Conservation (phyloP, 805 yeast genomes). For the Candida michaelii region DNA sequence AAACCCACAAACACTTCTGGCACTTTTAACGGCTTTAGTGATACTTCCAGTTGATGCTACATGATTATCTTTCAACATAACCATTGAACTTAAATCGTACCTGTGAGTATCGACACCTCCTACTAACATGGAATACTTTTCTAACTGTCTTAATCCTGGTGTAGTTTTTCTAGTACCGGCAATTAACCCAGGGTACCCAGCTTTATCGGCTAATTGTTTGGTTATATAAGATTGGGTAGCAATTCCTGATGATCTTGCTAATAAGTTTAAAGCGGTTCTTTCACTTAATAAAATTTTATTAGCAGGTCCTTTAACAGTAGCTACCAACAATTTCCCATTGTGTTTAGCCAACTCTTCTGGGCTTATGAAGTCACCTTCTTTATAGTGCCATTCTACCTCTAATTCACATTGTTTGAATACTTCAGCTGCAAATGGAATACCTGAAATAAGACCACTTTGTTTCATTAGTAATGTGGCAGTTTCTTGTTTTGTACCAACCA, state of each 20-base stretch:
- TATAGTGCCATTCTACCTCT: conserved; percentile 65
- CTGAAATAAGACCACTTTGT: conserved; percentile 75
- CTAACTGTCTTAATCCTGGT: conserved; percentile 86
- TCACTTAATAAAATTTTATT: conserved; percentile 79
- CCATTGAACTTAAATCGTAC: conserved; percentile 89
- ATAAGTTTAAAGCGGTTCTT: conserved; percentile 77
- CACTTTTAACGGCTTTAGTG: conserved; percentile 74
- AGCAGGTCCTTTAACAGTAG: conserved; percentile 77
- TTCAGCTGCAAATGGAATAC: conserved; percentile 87
- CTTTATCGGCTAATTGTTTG: conserved; percentile 56
- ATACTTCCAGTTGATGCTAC: conserved; percentile 92
- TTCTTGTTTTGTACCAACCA: conserved; percentile 76
- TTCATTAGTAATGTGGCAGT: conserved; percentile 81
- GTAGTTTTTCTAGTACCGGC: conserved; percentile 99
- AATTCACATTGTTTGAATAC: conserved; percentile 76
- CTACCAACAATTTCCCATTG: conserved; percentile 64
- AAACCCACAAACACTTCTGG: conserved; percentile 83
- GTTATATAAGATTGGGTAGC: conserved; percentile 72
- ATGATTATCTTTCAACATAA: conserved; percentile 94
- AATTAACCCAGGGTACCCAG: conserved; percentile 77
- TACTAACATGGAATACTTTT: conserved; percentile 90
- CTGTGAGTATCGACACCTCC: conserved; percentile 95
- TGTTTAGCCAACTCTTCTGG: conserved; percentile 45
- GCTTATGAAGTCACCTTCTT: conserved; percentile 60
- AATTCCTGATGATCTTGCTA: conserved; percentile 83